Conservation (phyloP, 176 grass and related monocot genomes). For the Stipa capillata region DNA sequence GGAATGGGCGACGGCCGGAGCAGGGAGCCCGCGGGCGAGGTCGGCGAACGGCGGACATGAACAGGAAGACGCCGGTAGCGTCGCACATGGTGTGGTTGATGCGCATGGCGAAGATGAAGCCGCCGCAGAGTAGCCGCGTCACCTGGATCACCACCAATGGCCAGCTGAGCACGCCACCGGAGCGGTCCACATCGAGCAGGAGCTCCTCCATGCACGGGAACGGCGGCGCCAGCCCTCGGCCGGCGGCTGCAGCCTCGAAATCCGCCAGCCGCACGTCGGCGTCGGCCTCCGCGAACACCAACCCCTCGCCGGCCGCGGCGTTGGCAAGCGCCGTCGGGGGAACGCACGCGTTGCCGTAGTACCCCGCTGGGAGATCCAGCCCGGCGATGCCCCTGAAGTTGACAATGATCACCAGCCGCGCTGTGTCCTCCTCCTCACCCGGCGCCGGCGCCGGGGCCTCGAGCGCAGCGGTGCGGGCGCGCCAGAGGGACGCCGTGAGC, state of each 20-base stretch:
- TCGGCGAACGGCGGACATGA: constrained; percentile 7
- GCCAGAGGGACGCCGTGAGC: too few species aligned
- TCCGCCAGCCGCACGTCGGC: too few species aligned
- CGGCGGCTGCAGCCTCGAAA: background rate
- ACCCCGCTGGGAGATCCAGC: constrained; percentile 10
- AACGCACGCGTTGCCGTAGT: constrained; percentile 41
- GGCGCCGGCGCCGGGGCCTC: too few species aligned
- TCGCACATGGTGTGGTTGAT: constrained; percentile 45
- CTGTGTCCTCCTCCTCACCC: background rate
- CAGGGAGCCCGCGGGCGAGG: background rate
- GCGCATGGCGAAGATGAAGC: constrained; percentile 28
- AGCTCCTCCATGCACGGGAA: too few species aligned
- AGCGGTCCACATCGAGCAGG: background rate
- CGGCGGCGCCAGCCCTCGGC: constrained; percentile 1
- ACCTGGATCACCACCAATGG: constrained; percentile 50
- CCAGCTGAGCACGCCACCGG: background rate
- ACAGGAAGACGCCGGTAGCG: constrained; percentile 18
- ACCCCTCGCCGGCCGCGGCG: constrained; percentile 23
- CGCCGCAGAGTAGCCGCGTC: constrained; percentile 41
- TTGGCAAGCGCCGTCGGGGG: background rate
- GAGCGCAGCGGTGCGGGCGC: too few species aligned
- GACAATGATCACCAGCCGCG: too few species aligned
- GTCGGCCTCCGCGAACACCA: constrained; percentile 36
- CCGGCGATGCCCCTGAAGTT: background rate
- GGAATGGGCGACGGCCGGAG: background rate